Evolutionary conservation across 352 stramenopile genomes (phyloP).

Genomic region (Phytophthora pseudosyringae): DNA sequence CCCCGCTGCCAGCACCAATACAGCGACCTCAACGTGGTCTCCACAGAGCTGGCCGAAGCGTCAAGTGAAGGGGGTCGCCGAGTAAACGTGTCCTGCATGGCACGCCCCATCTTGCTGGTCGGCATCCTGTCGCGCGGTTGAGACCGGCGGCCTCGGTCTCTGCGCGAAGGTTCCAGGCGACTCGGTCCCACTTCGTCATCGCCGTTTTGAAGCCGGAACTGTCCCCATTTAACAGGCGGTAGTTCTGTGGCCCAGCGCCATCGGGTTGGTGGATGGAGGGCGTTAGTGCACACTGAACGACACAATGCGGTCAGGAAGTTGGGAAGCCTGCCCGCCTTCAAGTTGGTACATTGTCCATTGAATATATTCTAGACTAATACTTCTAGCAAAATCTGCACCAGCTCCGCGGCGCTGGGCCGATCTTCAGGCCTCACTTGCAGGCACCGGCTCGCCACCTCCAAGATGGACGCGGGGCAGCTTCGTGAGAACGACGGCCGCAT

Average conservation of each 20-base stretch:
- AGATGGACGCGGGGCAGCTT: conserved; percentile 34
- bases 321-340: not conserved
- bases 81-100: not conserved
- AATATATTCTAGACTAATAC: not conserved
- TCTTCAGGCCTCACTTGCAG: conserved; percentile 36
- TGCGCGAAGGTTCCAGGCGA: conserved; percentile 11
- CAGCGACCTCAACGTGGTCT: not conserved
- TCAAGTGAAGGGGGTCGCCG: conserved; percentile 5
- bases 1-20: not conserved
- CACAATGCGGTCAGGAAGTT: conserved; percentile 6
- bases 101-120: conserved; percentile 4
- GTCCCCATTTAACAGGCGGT: not conserved
- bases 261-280: not conserved
- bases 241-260: conserved; percentile 20
- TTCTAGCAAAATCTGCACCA: conserved; percentile 29
- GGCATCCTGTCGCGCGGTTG: conserved; percentile 13
- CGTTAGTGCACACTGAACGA: conserved; percentile 24
- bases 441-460: conserved; percentile 40
- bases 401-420: conserved; percentile 35
- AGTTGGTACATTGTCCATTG: conserved; percentile 4
- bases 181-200: conserved; percentile 26
- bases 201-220: conserved; percentile 21
- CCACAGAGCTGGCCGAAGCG: not conserved
- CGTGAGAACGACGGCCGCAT: conserved; percentile 42
- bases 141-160: conserved; percentile 15